Percentiles rank a stretch among this genome's conserved stretches.
Conservation (phyloP, 2,329 filamentous ascomycete species). For the Fusarium sp. region DNA sequence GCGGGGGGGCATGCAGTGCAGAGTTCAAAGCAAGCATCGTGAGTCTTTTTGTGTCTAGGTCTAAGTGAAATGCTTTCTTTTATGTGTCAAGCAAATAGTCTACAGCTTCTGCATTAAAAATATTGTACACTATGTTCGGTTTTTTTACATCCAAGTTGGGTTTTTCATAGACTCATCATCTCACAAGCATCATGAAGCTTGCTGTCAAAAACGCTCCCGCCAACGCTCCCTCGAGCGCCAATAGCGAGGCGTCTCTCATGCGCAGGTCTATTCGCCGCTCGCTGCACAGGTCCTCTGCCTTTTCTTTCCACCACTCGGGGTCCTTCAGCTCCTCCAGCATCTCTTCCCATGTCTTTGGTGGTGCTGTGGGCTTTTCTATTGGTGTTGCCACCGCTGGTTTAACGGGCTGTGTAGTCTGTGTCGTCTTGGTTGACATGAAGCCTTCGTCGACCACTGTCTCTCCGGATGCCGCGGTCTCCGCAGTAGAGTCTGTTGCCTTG, state of each 20-base stretch:
- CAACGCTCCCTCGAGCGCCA: constrained; percentile 75
- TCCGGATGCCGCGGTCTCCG: constrained; percentile 15
- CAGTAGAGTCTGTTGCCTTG: constrained; percentile 6
- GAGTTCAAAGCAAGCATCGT: constrained; percentile 6
- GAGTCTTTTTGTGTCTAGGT: background rate
- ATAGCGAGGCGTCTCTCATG: constrained; percentile 77
- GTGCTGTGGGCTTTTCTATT: background rate
- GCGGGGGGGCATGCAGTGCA: background rate
- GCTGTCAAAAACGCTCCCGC: constrained; percentile 73
- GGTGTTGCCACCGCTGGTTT: constrained; percentile 19
- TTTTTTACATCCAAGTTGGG: constrained; percentile 31
- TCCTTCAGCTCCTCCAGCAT: constrained; percentile 56
- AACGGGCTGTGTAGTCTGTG: constrained; percentile 7
- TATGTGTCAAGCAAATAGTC: constrained; percentile 7
- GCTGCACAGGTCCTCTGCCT: constrained; percentile 71
- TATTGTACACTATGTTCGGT: constrained; percentile 35
- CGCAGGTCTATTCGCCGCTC: constrained; percentile 72
- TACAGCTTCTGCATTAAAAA: constrained; percentile 22
- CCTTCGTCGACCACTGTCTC: constrained; percentile 12
- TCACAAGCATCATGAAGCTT: constrained; percentile 60
- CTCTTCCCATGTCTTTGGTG: constrained; percentile 56
- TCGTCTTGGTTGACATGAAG: background rate
- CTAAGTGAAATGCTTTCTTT: background rate
- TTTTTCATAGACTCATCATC: constrained; percentile 37
- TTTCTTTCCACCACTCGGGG: constrained; percentile 60